Conservation (phyloP, 176 grass and related monocot genomes). For the Triticum timopheevii region DNA sequence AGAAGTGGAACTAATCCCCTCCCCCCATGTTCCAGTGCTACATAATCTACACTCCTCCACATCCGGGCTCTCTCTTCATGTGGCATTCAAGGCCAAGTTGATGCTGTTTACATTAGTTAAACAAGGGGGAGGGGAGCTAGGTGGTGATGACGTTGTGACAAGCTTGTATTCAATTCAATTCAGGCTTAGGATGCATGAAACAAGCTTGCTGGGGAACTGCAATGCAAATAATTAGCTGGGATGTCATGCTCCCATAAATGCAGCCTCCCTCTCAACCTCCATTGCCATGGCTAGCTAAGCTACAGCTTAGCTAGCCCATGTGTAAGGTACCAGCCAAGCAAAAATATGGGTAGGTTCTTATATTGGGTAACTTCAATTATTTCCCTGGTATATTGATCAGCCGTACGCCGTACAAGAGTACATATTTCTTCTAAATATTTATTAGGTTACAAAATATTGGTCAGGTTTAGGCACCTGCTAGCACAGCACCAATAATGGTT, state of each 20-base stretch:
- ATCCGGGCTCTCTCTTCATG: slow-evolving; percentile 34
- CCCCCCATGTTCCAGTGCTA: not conserved
- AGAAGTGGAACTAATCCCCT: not conserved
- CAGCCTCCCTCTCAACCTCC: not conserved
- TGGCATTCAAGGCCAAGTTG: slow-evolving; percentile 63
- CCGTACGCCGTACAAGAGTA: not conserved
- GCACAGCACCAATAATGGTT: not conserved
- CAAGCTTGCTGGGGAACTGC: slow-evolving; percentile 1
- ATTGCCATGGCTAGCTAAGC: not conserved
- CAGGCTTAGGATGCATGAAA: not conserved
- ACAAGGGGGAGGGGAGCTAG: not conserved
- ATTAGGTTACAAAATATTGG: not conserved
- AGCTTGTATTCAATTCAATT: slow-evolving; percentile 5
- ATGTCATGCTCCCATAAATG: slow-evolving; percentile 8
- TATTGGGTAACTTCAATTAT: not conserved
- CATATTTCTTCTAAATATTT: not conserved
- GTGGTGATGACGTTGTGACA: slow-evolving; percentile 3
- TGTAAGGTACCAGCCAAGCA: not conserved
- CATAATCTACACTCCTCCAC: slow-evolving; percentile 14
- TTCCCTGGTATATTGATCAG: not conserved
- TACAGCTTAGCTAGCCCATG: not conserved
- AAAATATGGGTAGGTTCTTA: not conserved
- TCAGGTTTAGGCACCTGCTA: not conserved
- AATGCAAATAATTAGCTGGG: slow-evolving; percentile 20
- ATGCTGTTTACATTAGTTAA: slow-evolving; percentile 20